Percentiles rank a stretch among this genome's conserved stretches.
Evolutionary conservation across 1,139 yeast genomes (phyloP).

Genomic region (Candida sp.): DNA sequence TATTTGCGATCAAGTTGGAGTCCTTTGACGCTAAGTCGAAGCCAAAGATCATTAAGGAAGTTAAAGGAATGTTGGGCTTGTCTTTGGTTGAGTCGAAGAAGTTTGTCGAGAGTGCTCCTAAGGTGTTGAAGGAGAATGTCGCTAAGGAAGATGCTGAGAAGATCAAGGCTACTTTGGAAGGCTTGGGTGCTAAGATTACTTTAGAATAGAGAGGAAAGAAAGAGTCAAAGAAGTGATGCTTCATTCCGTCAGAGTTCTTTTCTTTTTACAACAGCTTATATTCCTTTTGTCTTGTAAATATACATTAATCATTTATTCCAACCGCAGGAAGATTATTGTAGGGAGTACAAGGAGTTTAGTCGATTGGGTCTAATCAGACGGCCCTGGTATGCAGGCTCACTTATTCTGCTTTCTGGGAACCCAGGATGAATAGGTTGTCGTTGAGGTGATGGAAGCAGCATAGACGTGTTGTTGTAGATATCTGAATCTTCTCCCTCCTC

Average conservation of each 20-base stretch:
- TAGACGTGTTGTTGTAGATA: not conserved
- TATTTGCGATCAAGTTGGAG: constrained; percentile 90
- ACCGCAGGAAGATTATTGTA: not conserved
- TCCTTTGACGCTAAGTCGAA: constrained; percentile 93
- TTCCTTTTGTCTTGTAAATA: constrained; percentile 8
- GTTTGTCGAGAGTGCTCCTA: constrained; percentile 98
- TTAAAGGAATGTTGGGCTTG: constrained; percentile 87
- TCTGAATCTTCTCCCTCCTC: constrained; percentile 2
- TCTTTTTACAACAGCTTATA: constrained; percentile 10
- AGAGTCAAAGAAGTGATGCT: not conserved
- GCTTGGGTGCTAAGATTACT: constrained; percentile 89
- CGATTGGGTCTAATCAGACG: not conserved
- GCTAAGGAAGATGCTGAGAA: constrained; percentile 92
- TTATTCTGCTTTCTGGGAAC: not conserved
- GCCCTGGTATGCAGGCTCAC: not conserved
- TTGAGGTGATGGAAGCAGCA: not conserved
- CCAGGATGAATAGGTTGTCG: not conserved
- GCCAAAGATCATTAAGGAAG: constrained; percentile 98
- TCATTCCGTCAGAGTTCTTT: not conserved
- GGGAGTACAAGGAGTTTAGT: not conserved
- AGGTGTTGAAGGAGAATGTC: constrained; percentile 83
- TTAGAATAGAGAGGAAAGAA: constrained; percentile 62
- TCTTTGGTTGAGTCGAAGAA: constrained; percentile 97
- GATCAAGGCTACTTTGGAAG: constrained; percentile 92
- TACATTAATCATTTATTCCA: not conserved